Conservation (phyloP, 2,329 filamentous ascomycete species). For the Trichophyton equinum region DNA sequence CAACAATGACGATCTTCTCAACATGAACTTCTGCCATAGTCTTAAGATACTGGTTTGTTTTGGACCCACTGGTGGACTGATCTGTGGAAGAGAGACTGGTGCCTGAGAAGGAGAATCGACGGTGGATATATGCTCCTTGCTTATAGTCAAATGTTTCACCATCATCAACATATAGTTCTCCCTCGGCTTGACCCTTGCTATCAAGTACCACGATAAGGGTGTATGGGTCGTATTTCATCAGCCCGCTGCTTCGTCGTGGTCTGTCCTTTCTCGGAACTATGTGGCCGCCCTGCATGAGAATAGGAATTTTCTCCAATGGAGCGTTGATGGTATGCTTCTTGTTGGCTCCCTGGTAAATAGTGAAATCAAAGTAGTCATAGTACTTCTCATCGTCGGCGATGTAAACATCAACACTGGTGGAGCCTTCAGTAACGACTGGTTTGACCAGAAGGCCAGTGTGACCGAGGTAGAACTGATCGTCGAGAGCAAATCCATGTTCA, state of each 20-base stretch:
- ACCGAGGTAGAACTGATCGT: constrained; percentile 88
- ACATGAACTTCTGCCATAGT: constrained; percentile 64
- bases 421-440: constrained; percentile 69
- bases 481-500: constrained; percentile 74
- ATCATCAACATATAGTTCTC: constrained; percentile 82
- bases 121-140: constrained; percentile 76
- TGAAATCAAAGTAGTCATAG: constrained; percentile 90
- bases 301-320: constrained; percentile 71
- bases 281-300: constrained; percentile 87
- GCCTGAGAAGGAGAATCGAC: constrained; percentile 55
- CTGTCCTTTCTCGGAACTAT: constrained; percentile 82
- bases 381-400: constrained; percentile 81
- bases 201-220: constrained; percentile 70
- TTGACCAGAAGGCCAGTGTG: constrained; percentile 83
- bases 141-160: constrained; percentile 86
- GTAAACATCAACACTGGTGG: constrained; percentile 63
- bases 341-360: constrained; percentile 58
- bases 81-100: constrained; percentile 58
- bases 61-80: constrained; percentile 46
- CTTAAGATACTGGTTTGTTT: constrained; percentile 64
- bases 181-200: constrained; percentile 58
- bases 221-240: constrained; percentile 93
- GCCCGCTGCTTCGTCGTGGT: constrained; percentile 67
- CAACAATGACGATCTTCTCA: constrained; percentile 74
- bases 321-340: constrained; percentile 58